Evolutionary conservation across 805 yeast genomes (phyloP).

Genomic region (Pichia thaimueangensis): DNA sequence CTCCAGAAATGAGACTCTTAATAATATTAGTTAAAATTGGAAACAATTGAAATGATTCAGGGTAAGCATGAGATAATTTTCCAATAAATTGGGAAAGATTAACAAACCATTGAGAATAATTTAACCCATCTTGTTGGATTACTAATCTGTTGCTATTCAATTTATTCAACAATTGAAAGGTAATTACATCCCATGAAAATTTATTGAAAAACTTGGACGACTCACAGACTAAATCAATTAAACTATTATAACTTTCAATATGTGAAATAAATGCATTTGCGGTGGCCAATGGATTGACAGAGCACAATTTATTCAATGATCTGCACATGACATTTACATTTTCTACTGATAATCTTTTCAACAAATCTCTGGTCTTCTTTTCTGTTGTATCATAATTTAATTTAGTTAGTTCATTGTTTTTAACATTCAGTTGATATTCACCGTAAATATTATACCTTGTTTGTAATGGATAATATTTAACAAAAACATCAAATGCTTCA

Average conservation of each 20-base stretch:
- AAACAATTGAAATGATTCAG: slow-evolving; percentile 46
- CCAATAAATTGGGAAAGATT: slow-evolving; percentile 77
- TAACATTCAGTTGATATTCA: slow-evolving; percentile 54
- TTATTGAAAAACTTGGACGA: slow-evolving; percentile 69
- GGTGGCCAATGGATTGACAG: slow-evolving; percentile 73
- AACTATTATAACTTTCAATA: slow-evolving; percentile 86
- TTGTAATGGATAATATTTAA: slow-evolving; percentile 45
- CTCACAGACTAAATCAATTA: slow-evolving; percentile 69
- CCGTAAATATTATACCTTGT: slow-evolving; percentile 74
- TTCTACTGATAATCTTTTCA: slow-evolving; percentile 78
- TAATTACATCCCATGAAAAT: slow-evolving; percentile 81
- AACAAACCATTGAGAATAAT: slow-evolving; percentile 79
- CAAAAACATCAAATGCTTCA: slow-evolving; percentile 51
- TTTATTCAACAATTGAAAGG: slow-evolving; percentile 65
- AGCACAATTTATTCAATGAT: slow-evolving; percentile 62
- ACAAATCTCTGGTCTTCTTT: slow-evolving; percentile 67
- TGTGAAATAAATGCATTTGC: slow-evolving; percentile 67
- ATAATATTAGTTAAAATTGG: slow-evolving; percentile 57
- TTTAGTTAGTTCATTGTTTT: slow-evolving; percentile 50
- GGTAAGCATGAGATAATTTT: slow-evolving; percentile 51
- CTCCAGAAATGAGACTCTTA: slow-evolving; percentile 56
- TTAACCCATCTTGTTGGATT: slow-evolving; percentile 71
- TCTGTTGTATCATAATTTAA: slow-evolving; percentile 61
- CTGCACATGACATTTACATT: slow-evolving; percentile 70
- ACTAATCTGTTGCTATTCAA: slow-evolving; percentile 62